These are phyloP conservation scores for Zostera marina DNA, from an alignment of 116 monocot genomes.

Conservation along the genomic window DNA sequence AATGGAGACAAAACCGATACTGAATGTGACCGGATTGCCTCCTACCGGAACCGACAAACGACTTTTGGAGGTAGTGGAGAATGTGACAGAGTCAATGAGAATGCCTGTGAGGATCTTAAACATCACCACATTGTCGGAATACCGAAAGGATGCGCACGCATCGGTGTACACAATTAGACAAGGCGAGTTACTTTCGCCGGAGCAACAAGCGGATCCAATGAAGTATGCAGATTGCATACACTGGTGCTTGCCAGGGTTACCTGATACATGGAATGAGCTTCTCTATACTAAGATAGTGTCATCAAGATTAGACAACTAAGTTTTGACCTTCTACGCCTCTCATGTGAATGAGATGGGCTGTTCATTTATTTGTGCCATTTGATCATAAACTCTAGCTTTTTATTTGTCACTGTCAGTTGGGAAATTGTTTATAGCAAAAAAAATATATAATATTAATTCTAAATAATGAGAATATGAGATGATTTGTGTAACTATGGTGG, in stretches of 20 bases:
- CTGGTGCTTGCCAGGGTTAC: slow-evolving; percentile 70
- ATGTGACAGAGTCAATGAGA: slow-evolving; percentile 12
- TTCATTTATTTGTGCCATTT: not conserved
- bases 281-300: slow-evolving; percentile 18
- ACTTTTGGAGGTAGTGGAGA: slow-evolving; percentile 12
- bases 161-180: slow-evolving; percentile 38
- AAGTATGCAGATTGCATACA: slow-evolving; percentile 54
- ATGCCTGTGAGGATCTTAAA: slow-evolving; percentile 16
- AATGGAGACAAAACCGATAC: slow-evolving; percentile 36
- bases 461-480: no score
- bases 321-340: not conserved
- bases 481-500: no score
- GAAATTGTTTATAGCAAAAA: not conserved
- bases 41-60: slow-evolving; percentile 44
- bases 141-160: slow-evolving; percentile 46
- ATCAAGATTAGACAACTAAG: not conserved
- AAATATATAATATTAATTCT: no score
- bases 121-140: slow-evolving; percentile 46
- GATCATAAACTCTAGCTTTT: no score
- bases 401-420: no score
- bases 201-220: slow-evolving; percentile 22
- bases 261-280: slow-evolving; percentile 72
- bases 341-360: not conserved
- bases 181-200: slow-evolving; percentile 38
- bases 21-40: slow-evolving; percentile 10